Evolutionary conservation across 2,329 filamentous ascomycete genomes (phyloP).

Genomic region (Calonectria naviculata): DNA sequence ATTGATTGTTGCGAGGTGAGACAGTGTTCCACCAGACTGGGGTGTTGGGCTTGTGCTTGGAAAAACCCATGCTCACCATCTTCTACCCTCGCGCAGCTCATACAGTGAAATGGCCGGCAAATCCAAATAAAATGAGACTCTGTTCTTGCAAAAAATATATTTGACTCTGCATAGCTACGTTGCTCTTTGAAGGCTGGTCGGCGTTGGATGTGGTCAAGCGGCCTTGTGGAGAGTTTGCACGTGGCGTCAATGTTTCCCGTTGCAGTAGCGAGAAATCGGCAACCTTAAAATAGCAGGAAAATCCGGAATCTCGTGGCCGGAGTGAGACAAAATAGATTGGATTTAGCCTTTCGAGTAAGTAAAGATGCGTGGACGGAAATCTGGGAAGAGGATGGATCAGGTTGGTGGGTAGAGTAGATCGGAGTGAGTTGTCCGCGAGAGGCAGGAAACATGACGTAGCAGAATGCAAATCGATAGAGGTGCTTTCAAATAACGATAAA

Average conservation of each 20-base stretch:
- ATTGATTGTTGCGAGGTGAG: background rate
- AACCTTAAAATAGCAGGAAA: background rate
- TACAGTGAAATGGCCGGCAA: too few relatives aligned
- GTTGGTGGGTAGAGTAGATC: background rate
- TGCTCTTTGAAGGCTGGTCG: background rate
- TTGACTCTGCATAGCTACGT: background rate
- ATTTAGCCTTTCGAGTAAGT: background rate
- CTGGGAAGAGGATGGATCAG: background rate
- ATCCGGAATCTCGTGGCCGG: background rate
- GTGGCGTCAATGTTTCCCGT: background rate
- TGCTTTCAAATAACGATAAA: too few relatives aligned
- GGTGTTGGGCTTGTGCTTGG: background rate
- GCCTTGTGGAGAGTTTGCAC: background rate
- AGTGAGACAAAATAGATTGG: background rate
- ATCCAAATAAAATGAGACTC: background rate
- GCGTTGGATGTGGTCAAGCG: background rate
- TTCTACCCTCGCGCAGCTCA: too few relatives aligned
- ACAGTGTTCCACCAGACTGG: background rate
- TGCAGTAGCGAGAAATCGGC: background rate
- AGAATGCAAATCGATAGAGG: too few relatives aligned
- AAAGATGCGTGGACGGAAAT: background rate
- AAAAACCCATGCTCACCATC: too few relatives aligned
- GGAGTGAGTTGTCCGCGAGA: too few relatives aligned
- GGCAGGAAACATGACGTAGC: too few relatives aligned
- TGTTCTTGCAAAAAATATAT: background rate